phyloP scores from a whole-genome alignment of 225 moss, liverwort and hornwort genomes.

The Polytrichum formosum region DNA sequence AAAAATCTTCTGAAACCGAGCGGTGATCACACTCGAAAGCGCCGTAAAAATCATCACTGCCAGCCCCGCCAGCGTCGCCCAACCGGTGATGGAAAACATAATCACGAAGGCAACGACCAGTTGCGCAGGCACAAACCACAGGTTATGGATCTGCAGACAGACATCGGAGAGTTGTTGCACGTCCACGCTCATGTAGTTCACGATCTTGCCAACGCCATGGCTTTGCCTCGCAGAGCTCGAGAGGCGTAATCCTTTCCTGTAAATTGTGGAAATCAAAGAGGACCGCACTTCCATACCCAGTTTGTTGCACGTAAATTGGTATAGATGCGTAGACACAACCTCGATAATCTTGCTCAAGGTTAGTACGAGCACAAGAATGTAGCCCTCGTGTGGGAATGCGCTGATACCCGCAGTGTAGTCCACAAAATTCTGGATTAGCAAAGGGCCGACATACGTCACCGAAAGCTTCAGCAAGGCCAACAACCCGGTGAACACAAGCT shows the following conservation, averaged over 20 bases:
- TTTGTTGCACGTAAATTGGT: constrained; percentile 72
- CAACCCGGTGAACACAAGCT: constrained; percentile 28
- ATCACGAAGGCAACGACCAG: constrained; percentile 47
- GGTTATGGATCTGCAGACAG: constrained; percentile 65
- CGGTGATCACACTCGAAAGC: constrained; percentile 16
- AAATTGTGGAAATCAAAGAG: constrained; percentile 64
- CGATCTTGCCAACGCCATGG: constrained; percentile 85
- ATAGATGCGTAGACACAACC: constrained; percentile 44
- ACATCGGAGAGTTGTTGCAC: constrained; percentile 70
- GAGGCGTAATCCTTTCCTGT: constrained; percentile 80
- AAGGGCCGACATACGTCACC: constrained; percentile 70
- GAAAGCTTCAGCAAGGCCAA: constrained; percentile 46
- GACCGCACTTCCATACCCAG: constrained; percentile 82
- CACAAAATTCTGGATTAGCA: constrained; percentile 79
- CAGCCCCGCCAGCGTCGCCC: constrained; percentile 59
- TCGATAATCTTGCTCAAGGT: constrained; percentile 50
- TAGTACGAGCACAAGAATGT: constrained; percentile 57
- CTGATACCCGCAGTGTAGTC: constrained; percentile 44
- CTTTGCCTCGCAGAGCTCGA: constrained; percentile 77
- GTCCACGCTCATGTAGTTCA: constrained; percentile 96
- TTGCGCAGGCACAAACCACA: constrained; percentile 78
- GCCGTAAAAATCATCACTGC: constrained; percentile 33
- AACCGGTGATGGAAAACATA: constrained; percentile 47
- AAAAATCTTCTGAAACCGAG: constrained; percentile 31
- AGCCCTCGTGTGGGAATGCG: constrained; percentile 63